These are phyloP conservation scores for Podospora tetraspora DNA, from an alignment of 495 filamentous ascomycete species.

Conservation along the genomic window DNA sequence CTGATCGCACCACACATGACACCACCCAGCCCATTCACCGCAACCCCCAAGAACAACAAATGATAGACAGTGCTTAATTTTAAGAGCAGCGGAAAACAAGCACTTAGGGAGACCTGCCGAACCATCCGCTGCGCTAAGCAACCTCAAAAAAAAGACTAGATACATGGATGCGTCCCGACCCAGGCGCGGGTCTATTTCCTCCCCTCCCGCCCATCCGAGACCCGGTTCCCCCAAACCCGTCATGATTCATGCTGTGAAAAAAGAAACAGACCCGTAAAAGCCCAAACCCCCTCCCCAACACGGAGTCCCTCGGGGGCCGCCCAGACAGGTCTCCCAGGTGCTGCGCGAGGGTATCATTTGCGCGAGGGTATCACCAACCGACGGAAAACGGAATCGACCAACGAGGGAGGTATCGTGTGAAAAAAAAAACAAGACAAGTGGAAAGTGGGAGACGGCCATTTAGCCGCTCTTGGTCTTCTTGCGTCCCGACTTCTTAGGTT, in stretches of 20 bases:
- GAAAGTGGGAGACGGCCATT: constrained; percentile 6
- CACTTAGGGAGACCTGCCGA: neutral
- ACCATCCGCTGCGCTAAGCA: neutral
- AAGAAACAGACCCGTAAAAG: constrained; percentile 13
- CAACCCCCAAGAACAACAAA: neutral
- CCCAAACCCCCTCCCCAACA: neutral
- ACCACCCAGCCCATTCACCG: neutral
- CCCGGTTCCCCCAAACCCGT: constrained; percentile 6
- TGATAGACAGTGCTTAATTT: constrained; percentile 1
- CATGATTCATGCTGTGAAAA: constrained; percentile 14
- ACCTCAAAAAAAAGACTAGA: neutral
- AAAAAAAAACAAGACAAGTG: constrained; percentile 17
- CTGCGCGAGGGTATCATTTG: constrained; percentile 13
- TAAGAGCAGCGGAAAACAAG: neutral
- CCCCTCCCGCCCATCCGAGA: constrained; percentile 2
- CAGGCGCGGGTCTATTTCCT: constrained; percentile 2
- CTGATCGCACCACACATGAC: neutral
- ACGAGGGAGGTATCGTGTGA: constrained; percentile 34
- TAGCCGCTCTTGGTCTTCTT: constrained; percentile 46
- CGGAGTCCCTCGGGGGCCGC: neutral
- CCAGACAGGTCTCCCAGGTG: constrained; percentile 3
- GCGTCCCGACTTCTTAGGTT: constrained; percentile 49
- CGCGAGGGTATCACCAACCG: constrained; percentile 16
- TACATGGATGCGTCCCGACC: constrained; percentile 4
- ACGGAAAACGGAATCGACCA: constrained; percentile 13